Evolutionary conservation across 495 filamentous ascomycete species (phyloP), one percentile per base, ranked within the genome.

Genomic region (Pyronema domesticum): DNA sequence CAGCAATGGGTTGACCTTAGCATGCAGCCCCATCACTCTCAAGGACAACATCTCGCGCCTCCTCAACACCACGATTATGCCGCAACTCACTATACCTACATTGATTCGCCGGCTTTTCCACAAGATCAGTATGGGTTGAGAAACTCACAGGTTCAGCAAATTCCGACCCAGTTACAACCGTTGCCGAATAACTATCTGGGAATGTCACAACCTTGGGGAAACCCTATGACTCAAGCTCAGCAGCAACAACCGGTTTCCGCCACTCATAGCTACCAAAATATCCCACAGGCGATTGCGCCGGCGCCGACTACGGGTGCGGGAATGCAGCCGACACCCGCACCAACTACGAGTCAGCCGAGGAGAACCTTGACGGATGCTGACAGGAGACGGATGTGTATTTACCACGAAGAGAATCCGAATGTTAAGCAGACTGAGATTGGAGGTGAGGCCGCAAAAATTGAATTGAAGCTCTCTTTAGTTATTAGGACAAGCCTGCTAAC

Each of bases 361-460:
- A 86, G 84, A 68, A 96, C 93, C 0, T 74, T 99, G 59, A 96
- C 91, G 18, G 89, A 96, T 68, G 80, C 84, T 34, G 89, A 95
- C 64, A 79, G 91, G 50, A 79, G 88, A 54, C 78, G 79, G 50
- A 99, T 99, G 89, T 96, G 91, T 67, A 75, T 86, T 61, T 99
- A 94, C 69, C 85, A 89, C 63, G 86, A 94, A 65, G 88, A 95
- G 61, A 80, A 96, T 64, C 91, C 89, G 45, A 82, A 77, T 51
- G 84, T 85, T n/a, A 95, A 96, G 70, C 91, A 99, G 69, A 94
- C 89, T 18, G 91, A 96, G 65, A 99, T 99, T 72, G 91, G 91
- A 72, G 80, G 84, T 88, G 73, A 69, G 78, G 55, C 46, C 52
- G 19, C 34, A 56, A 30, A 44, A 40, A 46, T 51, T 54, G 44